Evolutionary conservation across 2,329 filamentous ascomycete species (phyloP), one percentile per base, ranked within the genome.

Genomic region (Cordyceps pruinosa): DNA sequence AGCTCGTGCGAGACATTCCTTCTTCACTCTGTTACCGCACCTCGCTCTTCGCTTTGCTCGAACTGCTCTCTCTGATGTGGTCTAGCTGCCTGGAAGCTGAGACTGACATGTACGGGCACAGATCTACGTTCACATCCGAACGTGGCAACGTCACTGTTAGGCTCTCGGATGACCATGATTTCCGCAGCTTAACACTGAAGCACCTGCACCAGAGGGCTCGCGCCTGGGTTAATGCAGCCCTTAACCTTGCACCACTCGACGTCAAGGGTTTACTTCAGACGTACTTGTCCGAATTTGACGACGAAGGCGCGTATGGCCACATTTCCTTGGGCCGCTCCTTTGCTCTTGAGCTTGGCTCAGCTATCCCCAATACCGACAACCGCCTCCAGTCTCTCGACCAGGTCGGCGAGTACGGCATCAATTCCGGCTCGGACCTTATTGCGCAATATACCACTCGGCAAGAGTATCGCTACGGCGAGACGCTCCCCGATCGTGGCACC

Each of bases 401-500:
- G 35, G 81, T 89, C 61, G 85, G 87, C 19, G 84, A 87, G 48
- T 83, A 84, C 55, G 84, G 84, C 61, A 87, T 97, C 69, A 96
- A 97, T 69, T 91, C 92, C 12, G 91, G 90, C 0, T 97, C 94
- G 2, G 93, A 97, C 69, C 96, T 99, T 65, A 85, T 99, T 67
- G 91, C 94, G 2, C 93, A 99, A 68, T 99, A 99, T 69, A 97
- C 93, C 4, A 95, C 91, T 26, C 88, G 94, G 37, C 95, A 99
- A 69, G 92, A 96, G 67, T 99, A 99, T 70, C 86, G 92, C 57
- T 93, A 93, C 67, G 85, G 90, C 12, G 90, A 96, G 68, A 82
- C 84, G 2, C 75, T 88, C 37, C 84, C 86, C 1, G 85, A 88
- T 58, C 83, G 86, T 60, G 84, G 86, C 59, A 77, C 80, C 59